Percentiles rank a stretch among this genome's conserved stretches.
Evolutionary conservation across 495 filamentous ascomycete species (phyloP).

Genomic region (Corynascus novoguineensis): DNA sequence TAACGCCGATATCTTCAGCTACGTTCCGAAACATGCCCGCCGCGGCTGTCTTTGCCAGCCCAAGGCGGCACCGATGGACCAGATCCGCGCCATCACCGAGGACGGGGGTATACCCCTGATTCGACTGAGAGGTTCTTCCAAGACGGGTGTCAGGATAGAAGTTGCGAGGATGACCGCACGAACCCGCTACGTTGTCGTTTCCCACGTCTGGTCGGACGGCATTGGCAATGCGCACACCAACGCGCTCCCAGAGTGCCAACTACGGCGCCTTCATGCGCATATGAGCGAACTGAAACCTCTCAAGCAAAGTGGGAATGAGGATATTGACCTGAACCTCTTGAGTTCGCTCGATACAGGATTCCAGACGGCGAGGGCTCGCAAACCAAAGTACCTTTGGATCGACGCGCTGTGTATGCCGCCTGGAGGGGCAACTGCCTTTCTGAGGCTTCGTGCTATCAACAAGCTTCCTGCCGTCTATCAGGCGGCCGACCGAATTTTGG

Average conservation of each 20-base stretch:
- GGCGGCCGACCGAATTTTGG: constrained; percentile 21
- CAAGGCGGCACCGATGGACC: constrained; percentile 13
- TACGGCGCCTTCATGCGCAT: constrained; percentile 17
- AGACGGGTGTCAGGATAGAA: constrained; percentile 11
- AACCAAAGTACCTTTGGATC: constrained; percentile 23
- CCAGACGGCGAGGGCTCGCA: constrained; percentile 5
- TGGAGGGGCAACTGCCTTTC: not conserved
- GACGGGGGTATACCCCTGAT: constrained; percentile 21
- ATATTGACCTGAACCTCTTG: constrained; percentile 11
- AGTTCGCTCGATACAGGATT: constrained; percentile 19
- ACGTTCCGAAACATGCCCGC: constrained; percentile 21
- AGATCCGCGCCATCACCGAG: constrained; percentile 19
- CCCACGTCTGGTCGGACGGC: constrained; percentile 23
- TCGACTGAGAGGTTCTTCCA: constrained; percentile 3
- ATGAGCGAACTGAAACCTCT: constrained; percentile 14
- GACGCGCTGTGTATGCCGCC: constrained; percentile 25
- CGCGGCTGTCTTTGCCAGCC: constrained; percentile 20
- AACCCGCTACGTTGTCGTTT: constrained; percentile 19
- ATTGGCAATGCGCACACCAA: constrained; percentile 18
- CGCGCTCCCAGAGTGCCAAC: constrained; percentile 21
- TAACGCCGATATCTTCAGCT: constrained; percentile 18
- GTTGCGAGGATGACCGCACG: constrained; percentile 14
- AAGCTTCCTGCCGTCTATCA: constrained; percentile 21
- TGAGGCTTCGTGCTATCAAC: constrained; percentile 21
- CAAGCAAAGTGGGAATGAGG: not conserved